These are phyloP conservation scores for Ogataea kodamae DNA, from an alignment of 805 yeast genomes.

Conservation along the genomic window DNA sequence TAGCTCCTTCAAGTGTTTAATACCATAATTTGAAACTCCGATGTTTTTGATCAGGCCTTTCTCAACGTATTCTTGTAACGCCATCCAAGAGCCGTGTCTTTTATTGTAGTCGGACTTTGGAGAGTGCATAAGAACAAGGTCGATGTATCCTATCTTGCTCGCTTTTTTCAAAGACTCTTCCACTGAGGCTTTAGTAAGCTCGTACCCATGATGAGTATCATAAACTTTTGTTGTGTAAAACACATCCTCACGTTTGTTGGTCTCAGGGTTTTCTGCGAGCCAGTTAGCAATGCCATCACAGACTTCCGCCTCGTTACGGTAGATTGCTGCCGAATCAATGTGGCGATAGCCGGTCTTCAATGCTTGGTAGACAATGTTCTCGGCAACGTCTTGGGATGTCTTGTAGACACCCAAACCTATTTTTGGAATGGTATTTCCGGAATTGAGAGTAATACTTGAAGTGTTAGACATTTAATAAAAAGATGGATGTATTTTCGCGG, in stretches of 20 bases:
- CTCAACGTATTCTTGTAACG: constrained; percentile 53
- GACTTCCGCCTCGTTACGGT: constrained; percentile 60
- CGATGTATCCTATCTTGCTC: constrained; percentile 47
- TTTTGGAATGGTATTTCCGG: constrained; percentile 53
- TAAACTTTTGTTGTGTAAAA: constrained; percentile 41
- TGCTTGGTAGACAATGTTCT: constrained; percentile 51
- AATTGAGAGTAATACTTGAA: constrained; percentile 36
- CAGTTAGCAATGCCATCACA: constrained; percentile 55
- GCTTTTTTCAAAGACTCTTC: constrained; percentile 41
- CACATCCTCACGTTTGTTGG: constrained; percentile 35
- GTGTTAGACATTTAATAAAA: constrained; percentile 5
- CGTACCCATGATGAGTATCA: constrained; percentile 34
- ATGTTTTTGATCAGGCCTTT: constrained; percentile 48
- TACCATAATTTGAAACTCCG: constrained; percentile 66
- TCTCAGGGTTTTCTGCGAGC: constrained; percentile 25
- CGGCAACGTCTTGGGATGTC: constrained; percentile 38
- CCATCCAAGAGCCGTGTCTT: constrained; percentile 50
- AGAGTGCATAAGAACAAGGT: constrained; percentile 51
- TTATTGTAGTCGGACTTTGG: constrained; percentile 42
- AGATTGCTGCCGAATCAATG: constrained; percentile 68
- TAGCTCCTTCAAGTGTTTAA: constrained; percentile 53
- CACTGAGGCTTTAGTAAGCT: constrained; percentile 40
- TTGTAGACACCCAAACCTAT: constrained; percentile 56
- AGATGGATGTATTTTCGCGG: not conserved
- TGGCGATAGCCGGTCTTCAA: constrained; percentile 67